Evolutionary conservation across 2,329 filamentous ascomycete species (phyloP).

Genomic region (Apiospora rasikravindrae): DNA sequence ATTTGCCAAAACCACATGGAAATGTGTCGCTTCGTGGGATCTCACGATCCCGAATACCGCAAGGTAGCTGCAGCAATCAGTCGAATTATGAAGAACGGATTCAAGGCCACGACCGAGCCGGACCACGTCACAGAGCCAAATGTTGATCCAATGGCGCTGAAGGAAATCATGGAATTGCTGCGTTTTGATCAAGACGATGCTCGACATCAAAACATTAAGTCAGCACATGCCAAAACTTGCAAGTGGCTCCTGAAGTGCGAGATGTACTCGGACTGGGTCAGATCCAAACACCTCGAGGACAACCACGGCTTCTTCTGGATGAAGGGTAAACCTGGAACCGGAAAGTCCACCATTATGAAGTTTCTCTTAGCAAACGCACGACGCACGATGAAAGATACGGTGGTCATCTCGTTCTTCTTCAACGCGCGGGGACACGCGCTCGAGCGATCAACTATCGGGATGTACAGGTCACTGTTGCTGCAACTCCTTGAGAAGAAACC

Average conservation of each 20-base stretch:
- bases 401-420: slow-evolving; percentile 53
- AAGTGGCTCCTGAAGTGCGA: not conserved
- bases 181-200: not conserved
- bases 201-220: not conserved
- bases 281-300: slow-evolving; percentile 27
- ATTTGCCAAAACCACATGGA: slow-evolving; percentile 42
- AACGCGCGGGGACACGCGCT: slow-evolving; percentile 49
- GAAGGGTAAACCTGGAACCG: slow-evolving; percentile 41
- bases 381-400: slow-evolving; percentile 25
- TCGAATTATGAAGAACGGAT: not conserved
- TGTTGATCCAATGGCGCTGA: not conserved
- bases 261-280: slow-evolving; percentile 45
- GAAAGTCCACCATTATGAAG: slow-evolving; percentile 51
- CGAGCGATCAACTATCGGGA: slow-evolving; percentile 51
- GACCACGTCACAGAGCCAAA: not conserved
- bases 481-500: slow-evolving; percentile 48
- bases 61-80: slow-evolving; percentile 35
- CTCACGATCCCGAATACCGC: slow-evolving; percentile 37
- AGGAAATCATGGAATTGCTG: not conserved
- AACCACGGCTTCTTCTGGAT: slow-evolving; percentile 40
- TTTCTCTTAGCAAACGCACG: slow-evolving; percentile 35
- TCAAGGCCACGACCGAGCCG: not conserved
- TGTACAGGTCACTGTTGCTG: slow-evolving; percentile 55
- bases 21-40: slow-evolving; percentile 41
- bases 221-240: not conserved